Evolutionary conservation across 2,329 filamentous ascomycete species (phyloP).

Genomic region (Ophiostoma perfectum): DNA sequence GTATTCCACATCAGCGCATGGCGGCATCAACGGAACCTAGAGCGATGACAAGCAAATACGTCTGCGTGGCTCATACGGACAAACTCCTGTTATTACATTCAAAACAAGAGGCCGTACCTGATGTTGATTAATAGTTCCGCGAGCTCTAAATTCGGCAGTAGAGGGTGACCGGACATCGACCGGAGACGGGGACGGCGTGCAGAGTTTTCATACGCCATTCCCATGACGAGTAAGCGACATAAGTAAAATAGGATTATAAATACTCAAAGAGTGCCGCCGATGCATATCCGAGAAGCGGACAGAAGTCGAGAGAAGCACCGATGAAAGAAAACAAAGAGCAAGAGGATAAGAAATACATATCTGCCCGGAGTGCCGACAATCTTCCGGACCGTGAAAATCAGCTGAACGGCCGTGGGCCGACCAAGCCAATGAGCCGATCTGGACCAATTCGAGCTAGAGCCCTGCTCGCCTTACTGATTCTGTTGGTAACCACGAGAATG

Average conservation of each 20-base stretch:
- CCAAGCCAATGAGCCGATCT: neutral
- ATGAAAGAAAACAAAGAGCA: slow-evolving; percentile 3
- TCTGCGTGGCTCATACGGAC: neutral
- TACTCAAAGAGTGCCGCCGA: neutral
- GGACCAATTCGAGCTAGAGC: no score
- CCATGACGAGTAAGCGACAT: neutral
- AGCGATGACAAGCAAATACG: neutral
- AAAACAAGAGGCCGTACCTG: neutral
- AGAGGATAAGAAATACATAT: neutral
- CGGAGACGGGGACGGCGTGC: neutral
- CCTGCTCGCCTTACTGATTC: neutral
- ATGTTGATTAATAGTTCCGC: neutral
- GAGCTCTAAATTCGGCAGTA: no score
- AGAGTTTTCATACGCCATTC: neutral
- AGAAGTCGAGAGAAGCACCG: neutral
- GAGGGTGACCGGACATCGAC: neutral
- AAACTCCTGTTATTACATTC: neutral
- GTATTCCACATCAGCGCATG: neutral
- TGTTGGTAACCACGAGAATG: neutral
- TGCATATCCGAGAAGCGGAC: neutral
- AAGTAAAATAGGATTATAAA: slow-evolving; percentile 2
- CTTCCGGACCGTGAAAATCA: neutral
- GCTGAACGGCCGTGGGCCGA: neutral
- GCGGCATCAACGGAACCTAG: neutral
- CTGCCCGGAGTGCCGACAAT: neutral